Evolutionary conservation across 352 stramenopile genomes (phyloP).

Genomic region (Blastocystis sp.): DNA sequence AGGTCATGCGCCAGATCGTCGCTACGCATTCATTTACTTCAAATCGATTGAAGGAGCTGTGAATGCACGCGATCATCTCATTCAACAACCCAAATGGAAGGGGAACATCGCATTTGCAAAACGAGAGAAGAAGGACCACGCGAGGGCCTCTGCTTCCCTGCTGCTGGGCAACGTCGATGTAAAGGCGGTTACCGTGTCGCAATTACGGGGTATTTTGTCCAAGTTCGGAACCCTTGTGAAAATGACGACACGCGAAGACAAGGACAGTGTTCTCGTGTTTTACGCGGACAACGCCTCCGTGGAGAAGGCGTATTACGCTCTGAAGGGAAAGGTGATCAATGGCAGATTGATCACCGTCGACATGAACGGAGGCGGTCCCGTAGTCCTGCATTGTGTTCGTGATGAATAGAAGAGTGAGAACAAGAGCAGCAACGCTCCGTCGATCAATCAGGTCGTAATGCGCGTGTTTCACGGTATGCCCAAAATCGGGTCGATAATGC

Average conservation of each 20-base stretch:
- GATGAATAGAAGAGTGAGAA: background rate
- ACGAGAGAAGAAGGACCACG: background rate
- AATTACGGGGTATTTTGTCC: background rate
- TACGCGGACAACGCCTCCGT: background rate
- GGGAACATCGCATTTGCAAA: slow-evolving; percentile 40
- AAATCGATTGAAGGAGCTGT: background rate
- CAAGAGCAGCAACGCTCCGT: background rate
- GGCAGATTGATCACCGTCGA: background rate
- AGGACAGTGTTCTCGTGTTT: background rate
- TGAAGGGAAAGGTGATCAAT: background rate
- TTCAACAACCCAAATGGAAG: slow-evolving; percentile 28
- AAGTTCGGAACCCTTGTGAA: background rate
- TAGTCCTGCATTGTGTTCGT: background rate
- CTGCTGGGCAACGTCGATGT: background rate
- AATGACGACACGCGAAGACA: background rate
- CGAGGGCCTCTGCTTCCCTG: background rate
- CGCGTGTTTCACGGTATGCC: background rate
- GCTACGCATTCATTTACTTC: slow-evolving; percentile 42
- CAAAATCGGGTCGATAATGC: background rate
- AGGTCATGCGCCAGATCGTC: background rate
- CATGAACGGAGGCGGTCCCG: background rate
- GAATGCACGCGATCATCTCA: background rate
- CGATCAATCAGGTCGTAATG: background rate
- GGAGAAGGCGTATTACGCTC: background rate
- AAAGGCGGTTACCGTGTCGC: background rate